Percentiles rank a stretch among this genome's conserved stretches.
These are phyloP conservation scores for Paecilomyces variotii DNA, from an alignment of 2,329 filamentous ascomycete species.

Conservation along the genomic window DNA sequence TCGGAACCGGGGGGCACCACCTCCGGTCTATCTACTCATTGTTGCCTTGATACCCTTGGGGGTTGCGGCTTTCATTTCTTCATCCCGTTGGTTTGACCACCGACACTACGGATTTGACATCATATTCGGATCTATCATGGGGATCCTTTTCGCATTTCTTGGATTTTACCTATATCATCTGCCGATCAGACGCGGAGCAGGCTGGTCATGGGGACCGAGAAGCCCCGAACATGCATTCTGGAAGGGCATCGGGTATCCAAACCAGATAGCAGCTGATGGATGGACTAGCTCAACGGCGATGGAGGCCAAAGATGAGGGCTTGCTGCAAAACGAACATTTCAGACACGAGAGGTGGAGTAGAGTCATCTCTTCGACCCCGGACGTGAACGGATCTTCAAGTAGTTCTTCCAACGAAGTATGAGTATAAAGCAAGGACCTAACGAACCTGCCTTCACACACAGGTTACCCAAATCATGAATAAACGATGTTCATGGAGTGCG, in stretches of 20 bases:
- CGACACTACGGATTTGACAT: constrained; percentile 92
- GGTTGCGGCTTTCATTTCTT: constrained; percentile 70
- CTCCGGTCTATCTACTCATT: constrained; percentile 69
- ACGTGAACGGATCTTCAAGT: background rate
- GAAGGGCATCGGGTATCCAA: constrained; percentile 24
- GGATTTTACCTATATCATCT: constrained; percentile 81
- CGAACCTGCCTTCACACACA: background rate
- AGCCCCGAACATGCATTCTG: constrained; percentile 62
- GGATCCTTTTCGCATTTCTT: constrained; percentile 61
- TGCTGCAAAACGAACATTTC: background rate
- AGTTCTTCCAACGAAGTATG: background rate
- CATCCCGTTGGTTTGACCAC: constrained; percentile 80
- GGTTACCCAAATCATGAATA: too few species aligned
- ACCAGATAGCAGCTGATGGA: constrained; percentile 20
- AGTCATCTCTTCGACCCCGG: background rate
- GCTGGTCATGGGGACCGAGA: constrained; percentile 83
- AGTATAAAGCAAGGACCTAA: background rate
- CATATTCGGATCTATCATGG: constrained; percentile 73
- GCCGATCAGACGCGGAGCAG: constrained; percentile 67
- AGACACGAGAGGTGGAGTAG: background rate
- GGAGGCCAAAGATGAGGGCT: background rate
- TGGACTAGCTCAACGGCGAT: constrained; percentile 13
- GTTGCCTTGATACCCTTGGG: constrained; percentile 64
- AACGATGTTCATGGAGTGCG: too few species aligned
- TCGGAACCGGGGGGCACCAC: constrained; percentile 69